phyloP scores from a whole-genome alignment of 2,329 filamentous ascomycete genomes.

The Pseudocercospora ulei region DNA sequence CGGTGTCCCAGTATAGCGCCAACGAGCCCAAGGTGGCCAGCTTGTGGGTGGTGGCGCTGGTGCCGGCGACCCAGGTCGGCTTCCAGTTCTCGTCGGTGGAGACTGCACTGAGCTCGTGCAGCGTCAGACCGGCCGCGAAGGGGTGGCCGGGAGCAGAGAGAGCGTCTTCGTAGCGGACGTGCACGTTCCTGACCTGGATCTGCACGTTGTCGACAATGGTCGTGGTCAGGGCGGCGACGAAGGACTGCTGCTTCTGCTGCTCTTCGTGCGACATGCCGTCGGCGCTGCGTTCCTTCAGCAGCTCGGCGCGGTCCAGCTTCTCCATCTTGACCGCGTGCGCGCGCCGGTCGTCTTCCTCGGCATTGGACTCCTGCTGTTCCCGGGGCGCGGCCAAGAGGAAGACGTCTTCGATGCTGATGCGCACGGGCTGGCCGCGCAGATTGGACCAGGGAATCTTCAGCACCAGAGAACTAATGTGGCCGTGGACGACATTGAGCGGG shows the following conservation, averaged over 20 bases:
- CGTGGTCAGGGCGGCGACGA: conserved; percentile 85
- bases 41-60: conserved; percentile 76
- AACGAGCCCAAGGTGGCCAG: conserved; percentile 80
- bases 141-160: conserved; percentile 91
- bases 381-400: conserved; percentile 90
- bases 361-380: conserved; percentile 86
- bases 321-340: conserved; percentile 95
- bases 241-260: conserved; percentile 94
- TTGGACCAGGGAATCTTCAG: conserved; percentile 97
- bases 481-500: conserved; percentile 91
- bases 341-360: conserved; percentile 80
- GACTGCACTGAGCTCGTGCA: conserved; percentile 93
- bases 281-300: conserved; percentile 83
- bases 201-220: conserved; percentile 98
- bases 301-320: conserved; percentile 89
- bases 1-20: conserved; percentile 97
- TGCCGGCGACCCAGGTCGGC: conserved; percentile 89
- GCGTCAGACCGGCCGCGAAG: conserved; percentile 81
- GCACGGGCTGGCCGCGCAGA: conserved; percentile 83
- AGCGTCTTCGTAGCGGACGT: conserved; percentile 95
- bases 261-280: conserved; percentile 92
- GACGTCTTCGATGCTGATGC: conserved; percentile 92
- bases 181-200: conserved; percentile 95
- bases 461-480: conserved; percentile 84
- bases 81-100: conserved; percentile 94